Evolutionary conservation across 331 rosid species (phyloP).

Genomic region (Phaseolus coccineus): DNA sequence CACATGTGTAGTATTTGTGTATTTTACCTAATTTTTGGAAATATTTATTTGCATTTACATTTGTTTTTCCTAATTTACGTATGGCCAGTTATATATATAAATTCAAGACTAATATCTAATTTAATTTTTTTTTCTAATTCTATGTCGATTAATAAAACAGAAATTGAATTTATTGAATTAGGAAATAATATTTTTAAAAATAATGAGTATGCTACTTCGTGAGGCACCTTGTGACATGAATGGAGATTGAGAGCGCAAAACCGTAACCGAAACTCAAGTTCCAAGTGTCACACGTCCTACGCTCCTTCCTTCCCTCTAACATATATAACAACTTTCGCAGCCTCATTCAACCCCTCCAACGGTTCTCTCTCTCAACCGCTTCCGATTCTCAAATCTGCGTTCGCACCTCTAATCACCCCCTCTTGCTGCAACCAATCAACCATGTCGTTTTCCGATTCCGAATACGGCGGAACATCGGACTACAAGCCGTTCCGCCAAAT

Average conservation of each 20-base stretch:
- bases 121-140: too few relatives aligned
- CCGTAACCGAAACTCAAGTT: constrained; percentile 56
- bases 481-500: constrained; percentile 73
- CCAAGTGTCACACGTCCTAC: constrained; percentile 53
- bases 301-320: not conserved
- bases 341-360: constrained; percentile 45
- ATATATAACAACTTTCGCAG: constrained; percentile 52
- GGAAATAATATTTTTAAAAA: too few relatives aligned
- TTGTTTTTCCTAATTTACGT: too few relatives aligned
- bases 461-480: constrained; percentile 62
- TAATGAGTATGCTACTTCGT: too few relatives aligned
- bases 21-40: too few relatives aligned
- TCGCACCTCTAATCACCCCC: constrained; percentile 36
- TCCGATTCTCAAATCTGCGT: constrained; percentile 18
- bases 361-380: constrained; percentile 33
- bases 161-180: too few relatives aligned
- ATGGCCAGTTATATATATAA: too few relatives aligned
- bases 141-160: too few relatives aligned
- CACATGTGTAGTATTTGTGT: too few relatives aligned
- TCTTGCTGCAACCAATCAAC: constrained; percentile 40
- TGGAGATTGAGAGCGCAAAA: constrained; percentile 42
- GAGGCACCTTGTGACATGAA: too few relatives aligned
- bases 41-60: too few relatives aligned
- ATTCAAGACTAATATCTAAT: too few relatives aligned
- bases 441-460: constrained; percentile 95